Percentiles rank a stretch among this genome's conserved stretches.
These are phyloP conservation scores for Tetrapisispora taiwanensis DNA, from an alignment of 805 yeast species.

Conservation along the genomic window DNA sequence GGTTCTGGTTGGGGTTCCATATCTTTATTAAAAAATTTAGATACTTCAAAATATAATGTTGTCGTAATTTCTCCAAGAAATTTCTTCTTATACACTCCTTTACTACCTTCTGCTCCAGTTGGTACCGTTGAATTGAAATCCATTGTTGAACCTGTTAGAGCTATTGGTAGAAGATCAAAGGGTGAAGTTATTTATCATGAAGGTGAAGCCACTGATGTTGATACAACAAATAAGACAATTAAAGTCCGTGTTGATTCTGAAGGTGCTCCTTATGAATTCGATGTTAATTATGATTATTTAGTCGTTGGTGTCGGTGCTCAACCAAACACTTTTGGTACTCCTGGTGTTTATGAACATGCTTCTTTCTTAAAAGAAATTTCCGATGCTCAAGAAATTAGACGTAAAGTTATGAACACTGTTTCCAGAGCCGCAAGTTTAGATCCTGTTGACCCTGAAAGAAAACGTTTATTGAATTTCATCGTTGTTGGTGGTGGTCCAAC, in stretches of 20 bases:
- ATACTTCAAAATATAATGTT: slow-evolving; percentile 79
- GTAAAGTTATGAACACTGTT: slow-evolving; percentile 72
- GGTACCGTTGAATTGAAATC: slow-evolving; percentile 87
- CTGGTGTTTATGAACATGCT: slow-evolving; percentile 85
- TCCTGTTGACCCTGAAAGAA: slow-evolving; percentile 62
- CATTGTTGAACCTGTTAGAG: slow-evolving; percentile 86
- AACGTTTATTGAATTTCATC: slow-evolving; percentile 74
- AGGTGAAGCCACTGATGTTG: slow-evolving; percentile 82
- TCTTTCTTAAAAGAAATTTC: slow-evolving; percentile 82
- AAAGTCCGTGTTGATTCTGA: slow-evolving; percentile 44
- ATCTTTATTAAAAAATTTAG: slow-evolving; percentile 72
- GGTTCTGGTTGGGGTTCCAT: slow-evolving; percentile 96
- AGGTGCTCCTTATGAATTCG: slow-evolving; percentile 38
- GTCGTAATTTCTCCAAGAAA: slow-evolving; percentile 88
- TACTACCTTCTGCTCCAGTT: slow-evolving; percentile 88
- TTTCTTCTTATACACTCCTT: slow-evolving; percentile 92
- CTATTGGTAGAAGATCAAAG: slow-evolving; percentile 66
- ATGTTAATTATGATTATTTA: slow-evolving; percentile 62
- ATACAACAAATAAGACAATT: slow-evolving; percentile 56
- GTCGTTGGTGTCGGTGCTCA: slow-evolving; percentile 93
- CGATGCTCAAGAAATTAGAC: slow-evolving; percentile 78
- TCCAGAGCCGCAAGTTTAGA: slow-evolving; percentile 82
- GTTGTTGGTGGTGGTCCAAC: slow-evolving; percentile 99
- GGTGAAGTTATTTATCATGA: slow-evolving; percentile 78
- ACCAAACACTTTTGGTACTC: slow-evolving; percentile 89